Percentiles rank a stretch among this genome's conserved stretches.
Conservation (phyloP, 2,329 filamentous ascomycete genomes). For the Leptographium radiaticola region DNA sequence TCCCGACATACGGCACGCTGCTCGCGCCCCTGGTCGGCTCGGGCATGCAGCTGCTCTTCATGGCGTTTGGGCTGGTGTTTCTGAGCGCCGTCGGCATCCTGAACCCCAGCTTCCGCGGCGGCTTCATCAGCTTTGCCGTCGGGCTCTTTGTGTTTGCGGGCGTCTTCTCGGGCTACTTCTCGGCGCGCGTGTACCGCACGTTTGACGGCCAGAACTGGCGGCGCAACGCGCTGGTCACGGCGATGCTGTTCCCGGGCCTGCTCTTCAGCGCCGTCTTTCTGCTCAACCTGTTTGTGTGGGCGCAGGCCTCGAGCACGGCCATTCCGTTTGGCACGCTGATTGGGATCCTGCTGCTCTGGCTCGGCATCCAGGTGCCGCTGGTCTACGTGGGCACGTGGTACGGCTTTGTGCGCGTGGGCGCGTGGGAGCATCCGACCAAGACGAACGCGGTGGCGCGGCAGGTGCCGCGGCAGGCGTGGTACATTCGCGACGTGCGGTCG, state of each 20-base stretch:
- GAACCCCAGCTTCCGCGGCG: constrained; percentile 81
- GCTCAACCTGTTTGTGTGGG: constrained; percentile 82
- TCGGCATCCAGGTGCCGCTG: constrained; percentile 73
- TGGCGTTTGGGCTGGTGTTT: constrained; percentile 58
- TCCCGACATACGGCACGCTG: constrained; percentile 55
- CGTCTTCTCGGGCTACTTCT: constrained; percentile 78
- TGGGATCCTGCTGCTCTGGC: constrained; percentile 62
- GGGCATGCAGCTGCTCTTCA: constrained; percentile 76
- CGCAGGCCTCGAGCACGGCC: constrained; percentile 76
- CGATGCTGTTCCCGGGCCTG: constrained; percentile 65
- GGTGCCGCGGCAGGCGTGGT: constrained; percentile 65
- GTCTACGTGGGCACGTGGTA: constrained; percentile 72
- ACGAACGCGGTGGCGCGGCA: constrained; percentile 59
- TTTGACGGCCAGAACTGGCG: constrained; percentile 65
- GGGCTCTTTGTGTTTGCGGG: constrained; percentile 76
- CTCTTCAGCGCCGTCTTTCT: constrained; percentile 64
- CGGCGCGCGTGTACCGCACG: constrained; percentile 68
- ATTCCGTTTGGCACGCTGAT: constrained; percentile 72
- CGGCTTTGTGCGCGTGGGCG: constrained; percentile 51
- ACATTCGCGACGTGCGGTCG: constrained; percentile 48
- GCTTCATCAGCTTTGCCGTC: constrained; percentile 73
- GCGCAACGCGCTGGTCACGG: constrained; percentile 66
- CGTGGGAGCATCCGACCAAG: constrained; percentile 74
- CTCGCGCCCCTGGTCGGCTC: constrained; percentile 74
- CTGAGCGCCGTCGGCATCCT: constrained; percentile 65